Conservation (phyloP, 139 green algal species). For the Picochlorum sp. region DNA sequence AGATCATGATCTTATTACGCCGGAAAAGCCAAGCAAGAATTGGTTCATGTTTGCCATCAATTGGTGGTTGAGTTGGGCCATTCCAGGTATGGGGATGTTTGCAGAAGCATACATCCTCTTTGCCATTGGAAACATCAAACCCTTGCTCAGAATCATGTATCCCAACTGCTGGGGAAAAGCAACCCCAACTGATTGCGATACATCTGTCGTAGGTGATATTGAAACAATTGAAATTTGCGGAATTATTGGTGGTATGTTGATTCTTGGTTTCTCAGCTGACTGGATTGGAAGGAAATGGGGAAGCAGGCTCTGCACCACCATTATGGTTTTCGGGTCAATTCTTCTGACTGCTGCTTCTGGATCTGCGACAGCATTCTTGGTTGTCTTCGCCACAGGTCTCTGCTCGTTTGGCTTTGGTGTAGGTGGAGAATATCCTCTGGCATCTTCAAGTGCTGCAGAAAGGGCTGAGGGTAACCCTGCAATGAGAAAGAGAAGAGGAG, state of each 20-base stretch:
- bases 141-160: slow-evolving; percentile 9
- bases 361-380: slow-evolving; percentile 26
- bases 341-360: slow-evolving; percentile 34
- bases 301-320: slow-evolving; percentile 35
- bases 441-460: slow-evolving; percentile 62
- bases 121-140: slow-evolving; percentile 36
- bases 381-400: slow-evolving; percentile 41
- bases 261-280: slow-evolving; percentile 42
- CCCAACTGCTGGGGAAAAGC: slow-evolving; percentile 9
- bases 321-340: slow-evolving; percentile 59
- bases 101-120: slow-evolving; percentile 44
- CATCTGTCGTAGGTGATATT: background rate
- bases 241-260: slow-evolving; percentile 45
- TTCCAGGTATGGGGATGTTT: slow-evolving; percentile 24
- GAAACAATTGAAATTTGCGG: slow-evolving; percentile 32
- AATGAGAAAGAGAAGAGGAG: slow-evolving; percentile 33
- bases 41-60: background rate
- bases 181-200: slow-evolving; percentile 1
- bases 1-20: background rate
- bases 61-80: background rate
- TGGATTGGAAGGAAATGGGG: slow-evolving; percentile 56
- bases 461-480: slow-evolving; percentile 42
- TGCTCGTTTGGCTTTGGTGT: slow-evolving; percentile 42
- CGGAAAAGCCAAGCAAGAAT: background rate
- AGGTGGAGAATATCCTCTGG: slow-evolving; percentile 62